Evolutionary conservation across 1,284 basidiomycete species (phyloP), one percentile per base, ranked within the genome.

Genomic region (Boletus smithii): DNA sequence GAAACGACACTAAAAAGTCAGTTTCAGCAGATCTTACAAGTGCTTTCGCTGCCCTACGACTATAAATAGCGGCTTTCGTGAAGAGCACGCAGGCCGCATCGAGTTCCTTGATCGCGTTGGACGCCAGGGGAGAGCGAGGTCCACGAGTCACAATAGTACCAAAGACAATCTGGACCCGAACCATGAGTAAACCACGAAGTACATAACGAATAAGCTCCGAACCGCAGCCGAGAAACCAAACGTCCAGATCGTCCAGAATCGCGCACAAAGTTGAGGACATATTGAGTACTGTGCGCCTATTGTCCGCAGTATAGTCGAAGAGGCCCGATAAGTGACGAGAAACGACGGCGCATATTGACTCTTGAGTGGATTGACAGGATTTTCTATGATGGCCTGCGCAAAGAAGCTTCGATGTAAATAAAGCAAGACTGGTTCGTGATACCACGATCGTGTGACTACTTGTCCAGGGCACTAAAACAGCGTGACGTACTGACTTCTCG

Each of bases 341-440:
- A 86, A 84, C 0, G 83, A 85, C 0, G 77, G 77, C 0, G 81
- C 76, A 59, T 79, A 81, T 40, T 69, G 69, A 59, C 75, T 81
- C 63, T 74, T 78, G 39, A 79, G 70, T 17, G 81, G 84, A 66
- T 77, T 81, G 40, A 62, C 67, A n/a, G 75, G 80, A 35, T 74
- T 72, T 43, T 83, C 79, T 17, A 80, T 78, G 53, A 88, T 77
- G 2, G 85, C 83, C 56, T 83, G 80, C 1, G 81, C 80, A 56
- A 86, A 87, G 68, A 82, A 86, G 44, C 73, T 74, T 22, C 83
- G 73, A 57, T 88, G 85, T 20, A 88, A 74, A 57, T 83, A 81
- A 55, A 87, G 71, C 7, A 88, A 65, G 16, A 84, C 84, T 87
- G 48, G 27, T 16, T 5, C 8, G n/a, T 4, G 32, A 51, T 37